These are phyloP conservation scores for Colletotrichum sidae DNA, from an alignment of 2,329 filamentous ascomycete genomes.

Conservation along the genomic window DNA sequence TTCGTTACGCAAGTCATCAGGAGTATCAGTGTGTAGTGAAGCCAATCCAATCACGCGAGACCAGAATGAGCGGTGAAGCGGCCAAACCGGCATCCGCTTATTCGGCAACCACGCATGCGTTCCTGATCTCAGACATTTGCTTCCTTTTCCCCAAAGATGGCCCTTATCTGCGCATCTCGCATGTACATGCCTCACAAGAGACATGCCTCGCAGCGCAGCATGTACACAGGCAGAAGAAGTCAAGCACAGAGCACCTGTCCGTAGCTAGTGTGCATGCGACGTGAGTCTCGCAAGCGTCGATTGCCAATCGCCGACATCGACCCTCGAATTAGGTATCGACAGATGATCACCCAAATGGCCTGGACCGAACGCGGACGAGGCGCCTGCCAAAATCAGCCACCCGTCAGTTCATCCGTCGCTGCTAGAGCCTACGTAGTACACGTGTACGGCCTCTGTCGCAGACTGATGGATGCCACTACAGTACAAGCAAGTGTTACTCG, in stretches of 20 bases:
- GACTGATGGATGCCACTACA: too few relatives aligned
- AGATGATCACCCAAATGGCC: not conserved
- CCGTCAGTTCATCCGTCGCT: not conserved
- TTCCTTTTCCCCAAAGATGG: not conserved
- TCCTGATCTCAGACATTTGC: conserved; percentile 13
- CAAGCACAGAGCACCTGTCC: too few relatives aligned
- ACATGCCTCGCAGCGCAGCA: conserved; percentile 26
- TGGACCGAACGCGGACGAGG: conserved; percentile 12
- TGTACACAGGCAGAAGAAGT: not conserved
- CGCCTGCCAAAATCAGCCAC: conserved; percentile 24
- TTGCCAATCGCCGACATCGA: not conserved
- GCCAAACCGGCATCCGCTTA: conserved; percentile 5
- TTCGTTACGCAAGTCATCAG: not conserved
- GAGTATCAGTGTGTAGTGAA: not conserved
- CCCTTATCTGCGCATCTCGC: conserved; percentile 20
- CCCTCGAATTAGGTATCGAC: not conserved
- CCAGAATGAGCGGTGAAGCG: conserved; percentile 30
- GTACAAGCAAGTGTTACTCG: too few relatives aligned
- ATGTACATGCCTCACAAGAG: conserved; percentile 28
- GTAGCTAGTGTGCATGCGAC: not conserved
- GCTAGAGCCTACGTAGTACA: too few relatives aligned
- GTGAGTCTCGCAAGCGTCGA: not conserved
- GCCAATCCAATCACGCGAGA: conserved; percentile 1
- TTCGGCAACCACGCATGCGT: conserved; percentile 22
- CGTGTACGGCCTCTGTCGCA: too few relatives aligned